These are phyloP conservation scores for Coprinopsis cinerea DNA, from an alignment of 768 basidiomycete genomes.

Conservation along the genomic window DNA sequence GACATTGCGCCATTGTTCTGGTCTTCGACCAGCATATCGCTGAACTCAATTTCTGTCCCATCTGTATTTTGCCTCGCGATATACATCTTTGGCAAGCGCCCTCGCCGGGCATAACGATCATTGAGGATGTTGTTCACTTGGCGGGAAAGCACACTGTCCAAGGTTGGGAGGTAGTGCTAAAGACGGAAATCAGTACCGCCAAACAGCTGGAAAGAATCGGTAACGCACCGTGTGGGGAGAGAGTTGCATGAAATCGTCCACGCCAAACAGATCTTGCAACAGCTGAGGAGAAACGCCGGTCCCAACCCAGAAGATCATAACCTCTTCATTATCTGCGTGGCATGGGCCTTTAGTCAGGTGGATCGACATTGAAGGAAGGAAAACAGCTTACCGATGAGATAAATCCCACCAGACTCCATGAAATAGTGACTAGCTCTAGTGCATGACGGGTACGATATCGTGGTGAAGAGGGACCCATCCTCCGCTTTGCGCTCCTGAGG, in stretches of 20 bases:
- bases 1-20: slow-evolving; percentile 94
- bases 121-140: slow-evolving; percentile 87
- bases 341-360: neutral
- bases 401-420: slow-evolving; percentile 91
- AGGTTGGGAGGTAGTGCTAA: slow-evolving; percentile 63
- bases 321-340: slow-evolving; percentile 76
- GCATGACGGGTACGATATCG: slow-evolving; percentile 60
- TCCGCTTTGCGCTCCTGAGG: slow-evolving; percentile 37
- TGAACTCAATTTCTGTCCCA: slow-evolving; percentile 89
- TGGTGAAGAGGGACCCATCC: slow-evolving; percentile 38
- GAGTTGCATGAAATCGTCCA: slow-evolving; percentile 69
- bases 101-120: slow-evolving; percentile 51
- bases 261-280: slow-evolving; percentile 76
- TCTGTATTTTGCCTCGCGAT: slow-evolving; percentile 92
- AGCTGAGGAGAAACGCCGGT: slow-evolving; percentile 74
- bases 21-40: slow-evolving; percentile 96
- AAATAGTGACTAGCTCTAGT: slow-evolving; percentile 81
- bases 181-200: slow-evolving; percentile 4
- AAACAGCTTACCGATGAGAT: slow-evolving; percentile 69
- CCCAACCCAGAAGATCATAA: slow-evolving; percentile 89
- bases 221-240: slow-evolving; percentile 61
- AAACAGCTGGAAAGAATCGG: slow-evolving; percentile 3
- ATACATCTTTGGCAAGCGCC: slow-evolving; percentile 50
- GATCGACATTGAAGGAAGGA: slow-evolving; percentile 1
- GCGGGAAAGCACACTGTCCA: slow-evolving; percentile 70